phyloP scores from a whole-genome alignment of 1,284 basidiomycete genomes.

The Puccinia polysora region DNA sequence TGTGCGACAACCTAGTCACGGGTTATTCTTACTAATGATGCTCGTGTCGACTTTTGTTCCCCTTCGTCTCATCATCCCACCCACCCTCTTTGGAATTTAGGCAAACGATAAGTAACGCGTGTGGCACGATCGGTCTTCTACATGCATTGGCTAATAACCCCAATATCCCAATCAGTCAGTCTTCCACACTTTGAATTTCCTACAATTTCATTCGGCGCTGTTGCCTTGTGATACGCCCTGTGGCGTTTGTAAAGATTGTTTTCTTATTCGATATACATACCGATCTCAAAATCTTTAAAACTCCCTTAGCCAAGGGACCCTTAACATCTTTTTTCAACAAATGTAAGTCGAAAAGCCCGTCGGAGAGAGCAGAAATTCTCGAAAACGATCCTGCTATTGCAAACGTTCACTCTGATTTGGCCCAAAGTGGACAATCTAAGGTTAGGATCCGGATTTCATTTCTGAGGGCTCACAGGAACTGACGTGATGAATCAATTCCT shows the following conservation, averaged over 20 bases:
- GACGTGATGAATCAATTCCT: not conserved
- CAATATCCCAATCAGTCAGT: conserved; percentile 44
- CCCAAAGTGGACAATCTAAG: conserved; percentile 49
- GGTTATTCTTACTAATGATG: too few species aligned
- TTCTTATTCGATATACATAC: too few species aligned
- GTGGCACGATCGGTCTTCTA: conserved; percentile 53
- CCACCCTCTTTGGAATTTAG: too few species aligned
- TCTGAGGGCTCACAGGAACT: not conserved
- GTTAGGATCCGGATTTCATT: conserved; percentile 46
- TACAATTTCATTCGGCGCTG: not conserved
- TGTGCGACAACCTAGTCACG: too few species aligned
- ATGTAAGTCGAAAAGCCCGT: conserved; percentile 17
- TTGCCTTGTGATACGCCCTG: too few species aligned
- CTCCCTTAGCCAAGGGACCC: conserved; percentile 16
- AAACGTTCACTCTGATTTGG: conserved; percentile 32
- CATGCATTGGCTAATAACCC: conserved; percentile 51
- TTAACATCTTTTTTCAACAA: conserved; percentile 27
- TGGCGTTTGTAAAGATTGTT: too few species aligned
- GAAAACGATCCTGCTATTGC: conserved; percentile 27
- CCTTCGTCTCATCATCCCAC: too few species aligned
- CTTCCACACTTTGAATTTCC: not conserved
- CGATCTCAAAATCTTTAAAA: too few species aligned
- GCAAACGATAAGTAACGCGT: conserved; percentile 51
- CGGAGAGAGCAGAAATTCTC: conserved; percentile 25
- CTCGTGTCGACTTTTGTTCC: too few species aligned